Base-by-base conservation (phyloP, 306 rosid genomes). In the Medicago arabica region DNA sequence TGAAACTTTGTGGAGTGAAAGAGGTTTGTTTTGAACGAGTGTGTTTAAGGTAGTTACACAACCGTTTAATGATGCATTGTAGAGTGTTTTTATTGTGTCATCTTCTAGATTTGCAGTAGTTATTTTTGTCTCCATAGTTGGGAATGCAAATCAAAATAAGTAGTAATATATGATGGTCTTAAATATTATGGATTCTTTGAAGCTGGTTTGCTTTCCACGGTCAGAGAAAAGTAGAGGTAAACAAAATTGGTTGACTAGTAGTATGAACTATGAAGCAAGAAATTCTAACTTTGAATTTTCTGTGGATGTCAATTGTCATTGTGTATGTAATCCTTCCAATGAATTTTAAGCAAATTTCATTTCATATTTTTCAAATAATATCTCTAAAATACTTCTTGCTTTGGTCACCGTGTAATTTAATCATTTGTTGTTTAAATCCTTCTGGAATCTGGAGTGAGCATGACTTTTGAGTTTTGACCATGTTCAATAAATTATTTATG, bases 1-100 rank as follows among this genome's bases (percentile, higher is more conserved):
- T 66, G 87, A 71, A 57, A 47, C 43, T 80, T 54, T 80, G 50
- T 8, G 55, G 0, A 80, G 41, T 43, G 47, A 19, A 60, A 67
- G 70, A 58, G 72, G 68, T 53, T 71, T 17, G 15, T 8, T 73
- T 54, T 69, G 69, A 10, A 78, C 34, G 51, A 72, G 49, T 36
- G 74, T 28, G 57, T 80, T 76, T 61, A 84, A 80, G 74, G 53
- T 59, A 21, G 64, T 67, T 12, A 59, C 76, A 17, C 58, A 18
- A 18, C 79, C 84, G 7, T 72, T 72, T 5, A 71, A 8, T 43
- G 84, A 72, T 72, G 74, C 87, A 31, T 76, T 71, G 13, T 80
- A 66, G 23, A 80, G 69, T 59, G 17, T 25, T 28, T 25, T 11
- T 23, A 59, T 23, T 6, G 65, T 59, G 15, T 59, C 23, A 59